Base-by-base conservation (phyloP, 768 basidiomycete species). In the Collybia sordida region DNA sequence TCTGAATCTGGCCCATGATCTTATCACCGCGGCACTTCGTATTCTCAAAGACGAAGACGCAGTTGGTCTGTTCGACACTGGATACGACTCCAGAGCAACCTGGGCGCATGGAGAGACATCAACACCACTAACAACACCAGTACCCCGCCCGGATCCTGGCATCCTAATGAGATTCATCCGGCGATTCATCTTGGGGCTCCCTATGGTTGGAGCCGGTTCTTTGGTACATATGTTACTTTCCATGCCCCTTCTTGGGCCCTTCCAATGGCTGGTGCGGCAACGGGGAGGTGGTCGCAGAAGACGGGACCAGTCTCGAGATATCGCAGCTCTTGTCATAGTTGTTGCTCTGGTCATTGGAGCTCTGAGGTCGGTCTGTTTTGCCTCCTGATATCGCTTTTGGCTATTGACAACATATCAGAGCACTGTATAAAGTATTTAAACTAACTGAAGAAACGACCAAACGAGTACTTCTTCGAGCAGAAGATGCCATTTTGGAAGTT, bases 401-500 rank as follows among this genome's bases (percentile, higher is more conserved):
- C 18, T 37, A 45, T 52, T 45, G 47, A 54, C 49, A 27, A 58
- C 52, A 51, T 31, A 34, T 38, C 50, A 92, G 90, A 58, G 86
- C 90, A 9, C 59, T 92, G 24, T 80, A 77, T 59, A 78, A 86
- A 54, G 85, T 91, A 2, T 92, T 90, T 63, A 66, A 72, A 47
- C 60, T 85, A 25, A 90, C 87, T 1, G 75, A 86, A 60, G 70
- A 61, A 28, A 59, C 79, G 25, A 78, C 85, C 1, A 82, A 85
- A 59, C 75, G 81, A 19, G 47, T 86, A 18, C 71, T 92, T 27
- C 71, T 82, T 7, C 80, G 85, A 25, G 89, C 89, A 3, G 90
- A 92, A 61, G 85, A 90, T 64, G 85, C 83, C 2, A 91, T 92
- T 51, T 70, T 92, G 28, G 90, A 92, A 65, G 90, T 91, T 45